Base-by-base conservation (phyloP, 1,139 yeast species). In the Citeromyces siamensis region DNA sequence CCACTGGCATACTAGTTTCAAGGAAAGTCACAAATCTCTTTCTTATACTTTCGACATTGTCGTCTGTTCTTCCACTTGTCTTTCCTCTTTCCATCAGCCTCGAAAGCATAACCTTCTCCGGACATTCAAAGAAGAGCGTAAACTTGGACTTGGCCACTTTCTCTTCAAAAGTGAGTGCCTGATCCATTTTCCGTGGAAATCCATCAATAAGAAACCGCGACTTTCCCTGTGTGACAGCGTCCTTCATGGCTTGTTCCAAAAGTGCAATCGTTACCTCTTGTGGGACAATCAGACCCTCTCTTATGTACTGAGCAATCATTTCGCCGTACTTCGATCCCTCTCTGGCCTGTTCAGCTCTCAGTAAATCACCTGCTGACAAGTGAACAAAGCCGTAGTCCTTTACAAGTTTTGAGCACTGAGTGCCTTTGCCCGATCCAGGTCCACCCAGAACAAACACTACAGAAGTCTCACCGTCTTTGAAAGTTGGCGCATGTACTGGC, bases 161-260 rank as follows among this genome's bases (percentile, higher is more conserved):
- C 39, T 81, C 73, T 60, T 90, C 98, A 56, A 90, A 90, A 23
- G 90, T 82, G 36, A 82, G 44, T 0, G 97, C 97, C 62, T 90
- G 98, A 60, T 90, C 98, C 96, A 90, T 88, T 57, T 88, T 85
- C 55, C 98, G 72, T 31, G 98, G 98, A 71, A 90, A 90, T 2
- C 98, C 98, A 56, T 90, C 98, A 39, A 90, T 75, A 50, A 90
- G 63, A 56, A 88, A 90, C 44, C 68, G 66, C 19, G 61, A 59
- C 40, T 68, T 68, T 1, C 94, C 94, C 26, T 63, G 52, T 39
- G 59, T 53, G 35, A 56, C 48, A 37, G 68, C 63, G 27, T 70
- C 78, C 37, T 62, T 53, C 59, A 90, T 86, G 9, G 95, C 95
- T 44, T 80, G 78, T 49, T 79, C 73, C 51, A 90, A 66, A 42